Conservation (phyloP, 208 protist genomes). For the Leishmania tropica region DNA sequence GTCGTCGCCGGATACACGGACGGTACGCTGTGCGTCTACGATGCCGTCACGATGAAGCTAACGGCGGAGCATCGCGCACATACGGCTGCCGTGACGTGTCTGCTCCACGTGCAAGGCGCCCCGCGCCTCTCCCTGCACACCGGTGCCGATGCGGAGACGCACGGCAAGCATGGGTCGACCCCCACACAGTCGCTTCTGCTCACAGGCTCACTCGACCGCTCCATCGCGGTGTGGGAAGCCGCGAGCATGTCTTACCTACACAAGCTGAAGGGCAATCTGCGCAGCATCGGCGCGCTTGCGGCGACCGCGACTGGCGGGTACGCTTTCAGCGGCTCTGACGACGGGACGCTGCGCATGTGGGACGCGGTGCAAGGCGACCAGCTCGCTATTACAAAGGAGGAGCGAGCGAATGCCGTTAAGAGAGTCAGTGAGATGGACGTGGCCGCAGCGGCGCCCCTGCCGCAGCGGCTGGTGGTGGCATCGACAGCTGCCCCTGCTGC, state of each 20-base stretch:
- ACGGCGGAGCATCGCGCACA: conserved; percentile 35
- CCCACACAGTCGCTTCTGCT: conserved; percentile 51
- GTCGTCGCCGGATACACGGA: conserved; percentile 65
- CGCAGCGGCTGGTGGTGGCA: neutral
- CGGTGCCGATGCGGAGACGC: neutral
- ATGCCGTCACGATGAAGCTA: conserved; percentile 42
- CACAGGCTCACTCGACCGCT: conserved; percentile 58
- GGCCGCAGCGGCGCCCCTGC: neutral
- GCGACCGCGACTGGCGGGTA: conserved; percentile 48
- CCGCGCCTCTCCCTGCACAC: neutral
- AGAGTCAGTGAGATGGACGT: neutral
- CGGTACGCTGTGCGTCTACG: conserved; percentile 53
- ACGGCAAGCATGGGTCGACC: neutral
- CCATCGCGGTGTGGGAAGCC: conserved; percentile 70
- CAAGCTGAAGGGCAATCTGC: conserved; percentile 42
- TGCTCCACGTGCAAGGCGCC: conserved; percentile 25
- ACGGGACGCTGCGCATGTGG: conserved; percentile 74
- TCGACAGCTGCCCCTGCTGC: neutral
- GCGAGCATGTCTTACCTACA: conserved; percentile 52
- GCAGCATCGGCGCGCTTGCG: conserved; percentile 48
- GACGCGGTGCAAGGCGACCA: conserved; percentile 43
- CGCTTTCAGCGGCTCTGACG: conserved; percentile 68
- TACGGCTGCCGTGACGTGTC: conserved; percentile 56
- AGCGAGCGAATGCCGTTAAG: conserved; percentile 11
- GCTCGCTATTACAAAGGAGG: conserved; percentile 40